Conservation (phyloP, 2,329 filamentous ascomycete genomes). For the Elsinoe batatas region DNA sequence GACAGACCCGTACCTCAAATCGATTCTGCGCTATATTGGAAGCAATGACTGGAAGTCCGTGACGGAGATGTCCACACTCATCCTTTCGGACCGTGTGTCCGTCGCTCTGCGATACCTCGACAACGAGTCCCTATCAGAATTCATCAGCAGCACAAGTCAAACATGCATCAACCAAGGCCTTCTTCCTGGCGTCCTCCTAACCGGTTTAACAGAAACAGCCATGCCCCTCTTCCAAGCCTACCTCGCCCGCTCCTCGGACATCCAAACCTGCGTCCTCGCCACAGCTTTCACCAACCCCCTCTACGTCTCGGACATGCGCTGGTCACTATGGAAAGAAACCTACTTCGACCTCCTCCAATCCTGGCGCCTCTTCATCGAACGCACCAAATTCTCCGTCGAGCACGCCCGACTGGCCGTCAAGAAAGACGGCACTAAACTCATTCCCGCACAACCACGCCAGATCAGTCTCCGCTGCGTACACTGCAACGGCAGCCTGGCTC, state of each 20-base stretch:
- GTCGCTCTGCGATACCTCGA: slow-evolving; percentile 65
- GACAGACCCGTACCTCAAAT: slow-evolving; percentile 68
- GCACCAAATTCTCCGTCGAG: slow-evolving; percentile 68
- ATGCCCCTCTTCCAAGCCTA: slow-evolving; percentile 70
- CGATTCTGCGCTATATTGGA: slow-evolving; percentile 67
- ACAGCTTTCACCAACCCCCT: slow-evolving; percentile 64
- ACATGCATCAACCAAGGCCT: slow-evolving; percentile 56
- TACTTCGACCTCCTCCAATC: slow-evolving; percentile 61
- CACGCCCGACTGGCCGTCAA: slow-evolving; percentile 59
- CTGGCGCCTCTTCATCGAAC: slow-evolving; percentile 61
- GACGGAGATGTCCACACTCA: slow-evolving; percentile 55
- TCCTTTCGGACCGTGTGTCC: slow-evolving; percentile 63
- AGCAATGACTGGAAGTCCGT: slow-evolving; percentile 62
- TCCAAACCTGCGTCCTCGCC: slow-evolving; percentile 68
- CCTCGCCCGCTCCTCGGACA: slow-evolving; percentile 63
- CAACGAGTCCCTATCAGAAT: slow-evolving; percentile 36
- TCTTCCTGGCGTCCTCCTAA: slow-evolving; percentile 67
- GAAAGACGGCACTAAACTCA: slow-evolving; percentile 51
- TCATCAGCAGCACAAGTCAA: slow-evolving; percentile 44
- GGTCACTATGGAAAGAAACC: slow-evolving; percentile 66
- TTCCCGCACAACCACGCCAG: slow-evolving; percentile 57
- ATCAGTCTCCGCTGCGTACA: slow-evolving; percentile 68
- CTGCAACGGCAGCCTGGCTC: slow-evolving; percentile 52
- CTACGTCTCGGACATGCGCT: slow-evolving; percentile 69
- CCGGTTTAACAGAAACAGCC: slow-evolving; percentile 61